Percentiles rank a stretch among this genome's conserved stretches.
Conservation (phyloP, 2,329 filamentous ascomycete species). For the Colletotrichum higginsianum region DNA sequence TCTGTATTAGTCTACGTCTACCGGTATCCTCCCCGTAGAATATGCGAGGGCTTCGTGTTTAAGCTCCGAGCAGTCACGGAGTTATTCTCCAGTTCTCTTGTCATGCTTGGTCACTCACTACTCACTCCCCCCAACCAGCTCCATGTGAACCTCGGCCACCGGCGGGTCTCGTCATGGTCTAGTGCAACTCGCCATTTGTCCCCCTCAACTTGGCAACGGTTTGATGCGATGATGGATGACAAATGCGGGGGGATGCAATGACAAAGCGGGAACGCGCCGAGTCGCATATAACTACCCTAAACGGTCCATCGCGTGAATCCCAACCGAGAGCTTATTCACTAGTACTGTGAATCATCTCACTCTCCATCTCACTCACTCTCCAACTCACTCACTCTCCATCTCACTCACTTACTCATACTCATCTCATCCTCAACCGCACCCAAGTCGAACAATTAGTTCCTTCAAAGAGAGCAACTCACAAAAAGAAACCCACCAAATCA, state of each 20-base stretch:
- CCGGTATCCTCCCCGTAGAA: too few relatives aligned
- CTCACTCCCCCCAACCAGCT: neutral
- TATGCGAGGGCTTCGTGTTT: too few relatives aligned
- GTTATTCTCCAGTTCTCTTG: neutral
- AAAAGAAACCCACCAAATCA: neutral
- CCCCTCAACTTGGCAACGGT: neutral
- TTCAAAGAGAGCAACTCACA: too few relatives aligned
- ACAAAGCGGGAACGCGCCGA: slow-evolving; percentile 28
- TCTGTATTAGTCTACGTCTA: neutral
- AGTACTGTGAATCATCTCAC: neutral
- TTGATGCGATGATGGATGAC: slow-evolving; percentile 36
- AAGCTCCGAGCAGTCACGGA: too few relatives aligned
- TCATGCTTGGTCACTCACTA: too few relatives aligned
- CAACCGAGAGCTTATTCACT: neutral
- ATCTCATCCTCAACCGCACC: too few relatives aligned
- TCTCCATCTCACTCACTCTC: slow-evolving; percentile 15
- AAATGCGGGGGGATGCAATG: slow-evolving; percentile 34
- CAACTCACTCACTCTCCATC: neutral
- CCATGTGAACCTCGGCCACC: neutral
- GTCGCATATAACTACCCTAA: slow-evolving; percentile 1
- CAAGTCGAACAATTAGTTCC: too few relatives aligned
- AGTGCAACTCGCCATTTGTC: neutral
- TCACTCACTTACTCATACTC: neutral
- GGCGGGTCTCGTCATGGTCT: neutral
- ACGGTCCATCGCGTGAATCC: neutral